Base-by-base conservation (phyloP, 208 protist genomes). In the Crithidia acanthocephali region DNA sequence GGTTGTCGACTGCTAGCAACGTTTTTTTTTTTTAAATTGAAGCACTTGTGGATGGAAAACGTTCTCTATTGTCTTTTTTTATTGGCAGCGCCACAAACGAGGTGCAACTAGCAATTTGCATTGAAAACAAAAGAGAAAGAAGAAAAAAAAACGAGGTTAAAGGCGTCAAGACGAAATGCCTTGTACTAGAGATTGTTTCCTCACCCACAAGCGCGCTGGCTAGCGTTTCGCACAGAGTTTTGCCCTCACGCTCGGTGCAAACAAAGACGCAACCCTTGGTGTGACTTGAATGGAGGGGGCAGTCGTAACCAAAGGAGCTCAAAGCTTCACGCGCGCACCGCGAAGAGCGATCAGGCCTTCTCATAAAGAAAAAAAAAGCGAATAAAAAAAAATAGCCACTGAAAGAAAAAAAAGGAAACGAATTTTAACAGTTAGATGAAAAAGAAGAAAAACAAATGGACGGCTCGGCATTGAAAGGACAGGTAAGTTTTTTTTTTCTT, bases 291-390 rank as follows among this genome's bases (percentile, higher is more conserved):
- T 56, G 8, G 20, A 25, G 47, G 18, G n/a, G 20, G 16, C 30
- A 66, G 30, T 44, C 28, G 60, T 66, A 66, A 56, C 60, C 60
- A 44, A 44, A 5, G 47, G 27, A 16, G 45, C 32, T 53, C 45
- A 66, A n/a, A 42, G 6, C 8, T 15, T 33, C 22, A 45, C 28
- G 16, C 2, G 32, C 25, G 32, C 55, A 45, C 35, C 15, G 1
- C 16, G 7, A 25, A 6, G 3, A 37, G 55, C 27, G 28, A 33
- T 44, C 20, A 37, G 30, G 28, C 13, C 7, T 60, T 37, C 5
- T 22, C 33, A 47, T 5, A 28, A 45, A 4, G n/a, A 47, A 61
- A 28, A 61, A 23, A 61, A 47, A n/a, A 47, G 30, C 2, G 28
- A 16, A 47, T 6, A 10, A 28, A 61, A 47, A 48, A 48, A 48